Conservation (phyloP, 495 filamentous ascomycete species). For the Symbiotaphrina buchneri region DNA sequence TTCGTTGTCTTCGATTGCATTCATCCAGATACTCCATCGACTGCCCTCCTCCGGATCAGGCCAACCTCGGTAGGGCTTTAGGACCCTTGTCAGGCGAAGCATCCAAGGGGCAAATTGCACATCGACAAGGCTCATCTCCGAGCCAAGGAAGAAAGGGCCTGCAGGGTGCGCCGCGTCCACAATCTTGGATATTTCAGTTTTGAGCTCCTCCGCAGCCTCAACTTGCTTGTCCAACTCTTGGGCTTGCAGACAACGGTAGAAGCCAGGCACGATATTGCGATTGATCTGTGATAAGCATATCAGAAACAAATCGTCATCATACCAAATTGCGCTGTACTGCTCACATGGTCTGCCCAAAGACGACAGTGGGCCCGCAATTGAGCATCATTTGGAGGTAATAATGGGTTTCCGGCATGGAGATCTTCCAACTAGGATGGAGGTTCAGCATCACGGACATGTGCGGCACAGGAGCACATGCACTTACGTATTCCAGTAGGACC, state of each 20-base stretch:
- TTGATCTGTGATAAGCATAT: slow-evolving; percentile 36
- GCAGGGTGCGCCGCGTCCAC: slow-evolving; percentile 42
- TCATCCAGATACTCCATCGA: slow-evolving; percentile 56
- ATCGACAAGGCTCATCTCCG: slow-evolving; percentile 54
- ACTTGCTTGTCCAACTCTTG: slow-evolving; percentile 42
- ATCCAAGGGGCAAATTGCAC: slow-evolving; percentile 80
- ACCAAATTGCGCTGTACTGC: slow-evolving; percentile 6
- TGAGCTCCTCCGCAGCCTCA: slow-evolving; percentile 38
- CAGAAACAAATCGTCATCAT: background rate
- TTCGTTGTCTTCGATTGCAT: slow-evolving; percentile 57
- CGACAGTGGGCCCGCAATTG: slow-evolving; percentile 56
- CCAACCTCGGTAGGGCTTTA: slow-evolving; percentile 67
- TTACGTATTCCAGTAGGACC: slow-evolving; percentile 77
- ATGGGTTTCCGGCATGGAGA: slow-evolving; percentile 28
- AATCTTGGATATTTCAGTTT: slow-evolving; percentile 44
- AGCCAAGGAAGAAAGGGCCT: slow-evolving; percentile 71
- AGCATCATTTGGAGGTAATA: slow-evolving; percentile 43
- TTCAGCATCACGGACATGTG: background rate
- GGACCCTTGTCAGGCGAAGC: slow-evolving; percentile 46
- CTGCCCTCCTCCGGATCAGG: slow-evolving; percentile 43
- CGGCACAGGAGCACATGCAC: slow-evolving; percentile 4
- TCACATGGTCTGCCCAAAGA: slow-evolving; percentile 73
- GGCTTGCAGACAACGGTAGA: slow-evolving; percentile 57
- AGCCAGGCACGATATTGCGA: slow-evolving; percentile 56
- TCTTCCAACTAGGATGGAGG: slow-evolving; percentile 47